These are phyloP conservation scores for Neoboletus subvelutipes DNA, from an alignment of 768 basidiomycete genomes.

Conservation along the genomic window DNA sequence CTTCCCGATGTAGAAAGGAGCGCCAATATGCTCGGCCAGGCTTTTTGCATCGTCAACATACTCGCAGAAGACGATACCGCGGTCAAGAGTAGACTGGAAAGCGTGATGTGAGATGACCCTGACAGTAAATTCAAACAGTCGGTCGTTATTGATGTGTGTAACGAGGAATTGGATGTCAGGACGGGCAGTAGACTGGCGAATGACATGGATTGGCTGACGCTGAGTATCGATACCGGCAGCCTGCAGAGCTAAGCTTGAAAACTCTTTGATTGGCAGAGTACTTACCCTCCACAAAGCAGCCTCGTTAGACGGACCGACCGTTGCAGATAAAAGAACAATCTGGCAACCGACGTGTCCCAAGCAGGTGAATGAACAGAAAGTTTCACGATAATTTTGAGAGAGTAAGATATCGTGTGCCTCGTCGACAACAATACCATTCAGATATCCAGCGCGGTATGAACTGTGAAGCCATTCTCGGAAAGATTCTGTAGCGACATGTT, in stretches of 20 bases:
- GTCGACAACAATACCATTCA: not conserved
- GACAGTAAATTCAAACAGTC: not conserved
- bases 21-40: not conserved
- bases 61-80: conserved; percentile 1
- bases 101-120: not conserved
- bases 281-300: not conserved
- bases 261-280: too few relatives aligned
- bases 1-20: not conserved
- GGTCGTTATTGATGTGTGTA: not conserved
- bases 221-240: not conserved
- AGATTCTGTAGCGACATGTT: not conserved
- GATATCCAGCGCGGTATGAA: not conserved
- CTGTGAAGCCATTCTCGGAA: not conserved
- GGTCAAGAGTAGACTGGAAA: not conserved
- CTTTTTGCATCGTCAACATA: not conserved
- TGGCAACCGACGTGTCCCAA: not conserved
- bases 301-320: not conserved
- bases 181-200: not conserved
- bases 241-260: not conserved
- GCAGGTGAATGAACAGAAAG: not conserved
- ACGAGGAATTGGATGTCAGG: not conserved
- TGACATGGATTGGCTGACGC: not conserved
- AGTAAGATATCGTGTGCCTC: conserved; percentile 1
- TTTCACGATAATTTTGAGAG: not conserved
- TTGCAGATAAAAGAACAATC: not conserved